Percentiles rank a stretch among this genome's conserved stretches.
These are phyloP conservation scores for Tulasnella sp. DNA, from an alignment of 768 basidiomycete species.

Conservation along the genomic window DNA sequence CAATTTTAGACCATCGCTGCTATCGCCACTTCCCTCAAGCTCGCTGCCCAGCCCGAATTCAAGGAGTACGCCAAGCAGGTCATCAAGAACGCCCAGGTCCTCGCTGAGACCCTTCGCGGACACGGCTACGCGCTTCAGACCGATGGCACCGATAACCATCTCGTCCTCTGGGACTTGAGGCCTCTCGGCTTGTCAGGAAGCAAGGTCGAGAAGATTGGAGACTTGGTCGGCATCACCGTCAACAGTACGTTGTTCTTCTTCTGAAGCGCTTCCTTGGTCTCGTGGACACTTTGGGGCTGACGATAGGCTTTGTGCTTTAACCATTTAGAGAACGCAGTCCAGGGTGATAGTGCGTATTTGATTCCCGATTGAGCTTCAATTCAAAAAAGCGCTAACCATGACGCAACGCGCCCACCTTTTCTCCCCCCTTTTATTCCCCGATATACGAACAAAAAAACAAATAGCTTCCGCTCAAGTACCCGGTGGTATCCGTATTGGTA, in stretches of 20 bases:
- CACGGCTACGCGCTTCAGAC: conserved; percentile 97
- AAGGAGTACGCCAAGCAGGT: conserved; percentile 93
- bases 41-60: conserved; percentile 85
- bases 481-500: conserved; percentile 95
- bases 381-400: conserved; percentile 4
- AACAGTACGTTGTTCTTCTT: conserved; percentile 63
- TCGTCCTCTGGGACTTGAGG: conserved; percentile 95
- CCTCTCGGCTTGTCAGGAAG: conserved; percentile 94
- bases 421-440: background rate
- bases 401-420: background rate
- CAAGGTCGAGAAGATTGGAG: conserved; percentile 98
- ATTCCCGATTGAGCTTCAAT: background rate
- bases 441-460: background rate
- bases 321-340: conserved; percentile 83
- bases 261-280: background rate
- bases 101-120: conserved; percentile 64
- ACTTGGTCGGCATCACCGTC: conserved; percentile 93
- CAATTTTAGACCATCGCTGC: conserved; percentile 78
- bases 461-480: conserved; percentile 82
- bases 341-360: conserved; percentile 63
- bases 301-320: conserved; percentile 11
- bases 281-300: conserved; percentile 15
- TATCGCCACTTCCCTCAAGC: conserved; percentile 86
- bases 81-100: conserved; percentile 76
- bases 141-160: conserved; percentile 93